Evolutionary conservation across 1,139 yeast genomes (phyloP).

Genomic region (Zygosaccharomyces pseudobailii): DNA sequence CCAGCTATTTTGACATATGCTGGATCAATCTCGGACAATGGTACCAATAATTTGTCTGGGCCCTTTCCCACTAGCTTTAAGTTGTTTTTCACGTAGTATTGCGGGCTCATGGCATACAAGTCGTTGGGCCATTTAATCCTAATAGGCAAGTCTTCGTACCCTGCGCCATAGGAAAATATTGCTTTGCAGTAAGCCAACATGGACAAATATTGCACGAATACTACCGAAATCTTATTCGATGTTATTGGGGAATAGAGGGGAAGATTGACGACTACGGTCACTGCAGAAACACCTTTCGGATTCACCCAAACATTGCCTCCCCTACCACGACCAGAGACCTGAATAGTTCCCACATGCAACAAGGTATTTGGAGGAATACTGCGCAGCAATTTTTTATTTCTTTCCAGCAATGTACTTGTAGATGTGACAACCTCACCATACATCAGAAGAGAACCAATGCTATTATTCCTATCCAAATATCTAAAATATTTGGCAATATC

Average conservation of each 20-base stretch:
- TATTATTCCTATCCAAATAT: slow-evolving; percentile 40
- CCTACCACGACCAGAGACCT: slow-evolving; percentile 88
- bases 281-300: slow-evolving; percentile 87
- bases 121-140: slow-evolving; percentile 97
- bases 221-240: slow-evolving; percentile 45
- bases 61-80: slow-evolving; percentile 27
- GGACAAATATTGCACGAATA: slow-evolving; percentile 80
- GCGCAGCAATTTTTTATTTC: slow-evolving; percentile 54
- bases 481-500: slow-evolving; percentile 54
- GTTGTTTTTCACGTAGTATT: slow-evolving; percentile 36
- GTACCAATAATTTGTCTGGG: slow-evolving; percentile 19
- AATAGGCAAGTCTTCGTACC: slow-evolving; percentile 71
- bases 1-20: slow-evolving; percentile 80
- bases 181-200: slow-evolving; percentile 83
- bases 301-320: slow-evolving; percentile 95
- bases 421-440: slow-evolving; percentile 92
- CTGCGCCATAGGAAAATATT: slow-evolving; percentile 58
- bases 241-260: slow-evolving; percentile 40
- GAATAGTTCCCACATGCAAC: slow-evolving; percentile 62
- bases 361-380: slow-evolving; percentile 28
- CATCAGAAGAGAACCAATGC: slow-evolving; percentile 58
- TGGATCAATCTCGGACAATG: slow-evolving; percentile 37
- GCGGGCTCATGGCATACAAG: slow-evolving; percentile 69
- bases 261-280: slow-evolving; percentile 63
- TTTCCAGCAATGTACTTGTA: slow-evolving; percentile 73